Conservation (phyloP, 768 basidiomycete genomes). For the Xanthoconium purpureum region DNA sequence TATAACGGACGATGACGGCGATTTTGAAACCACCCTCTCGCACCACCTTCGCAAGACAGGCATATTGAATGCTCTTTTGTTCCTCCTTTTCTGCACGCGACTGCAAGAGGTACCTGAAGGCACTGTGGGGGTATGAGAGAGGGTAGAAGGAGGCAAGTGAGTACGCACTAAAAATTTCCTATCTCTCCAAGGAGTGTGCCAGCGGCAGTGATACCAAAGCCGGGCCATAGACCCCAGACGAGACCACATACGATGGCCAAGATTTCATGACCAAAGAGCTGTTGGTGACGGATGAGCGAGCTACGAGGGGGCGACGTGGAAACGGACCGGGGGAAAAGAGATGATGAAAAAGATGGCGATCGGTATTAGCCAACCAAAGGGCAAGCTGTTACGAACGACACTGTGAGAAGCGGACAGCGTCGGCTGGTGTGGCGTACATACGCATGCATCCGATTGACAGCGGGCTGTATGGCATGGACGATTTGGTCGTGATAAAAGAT, state of each 20-base stretch:
- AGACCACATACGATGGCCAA: constrained; percentile 84
- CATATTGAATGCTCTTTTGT: constrained; percentile 53
- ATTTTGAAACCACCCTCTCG: constrained; percentile 88
- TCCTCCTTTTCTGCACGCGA: constrained; percentile 75
- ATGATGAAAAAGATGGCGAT: constrained; percentile 80
- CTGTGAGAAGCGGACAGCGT: neutral
- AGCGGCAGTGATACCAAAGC: constrained; percentile 82
- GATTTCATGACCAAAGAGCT: constrained; percentile 88
- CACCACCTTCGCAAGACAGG: constrained; percentile 63
- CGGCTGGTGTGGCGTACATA: constrained; percentile 17
- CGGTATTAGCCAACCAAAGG: constrained; percentile 71
- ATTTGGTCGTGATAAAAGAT: constrained; percentile 63
- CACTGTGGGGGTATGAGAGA: constrained; percentile 41
- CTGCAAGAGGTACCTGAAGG: constrained; percentile 79
- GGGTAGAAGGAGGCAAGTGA: neutral
- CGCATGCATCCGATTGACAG: constrained; percentile 45
- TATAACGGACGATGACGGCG: constrained; percentile 71
- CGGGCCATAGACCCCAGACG: constrained; percentile 85
- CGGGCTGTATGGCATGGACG: constrained; percentile 44
- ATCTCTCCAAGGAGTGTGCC: constrained; percentile 85
- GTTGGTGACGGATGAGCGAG: no score
- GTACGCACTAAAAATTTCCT: constrained; percentile 78
- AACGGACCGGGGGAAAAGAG: constrained; percentile 75
- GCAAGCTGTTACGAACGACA: constrained; percentile 36
- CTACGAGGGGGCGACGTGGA: constrained; percentile 30